phyloP scores from a whole-genome alignment of 2,329 filamentous ascomycete genomes.

The Cytospora schulzeri region DNA sequence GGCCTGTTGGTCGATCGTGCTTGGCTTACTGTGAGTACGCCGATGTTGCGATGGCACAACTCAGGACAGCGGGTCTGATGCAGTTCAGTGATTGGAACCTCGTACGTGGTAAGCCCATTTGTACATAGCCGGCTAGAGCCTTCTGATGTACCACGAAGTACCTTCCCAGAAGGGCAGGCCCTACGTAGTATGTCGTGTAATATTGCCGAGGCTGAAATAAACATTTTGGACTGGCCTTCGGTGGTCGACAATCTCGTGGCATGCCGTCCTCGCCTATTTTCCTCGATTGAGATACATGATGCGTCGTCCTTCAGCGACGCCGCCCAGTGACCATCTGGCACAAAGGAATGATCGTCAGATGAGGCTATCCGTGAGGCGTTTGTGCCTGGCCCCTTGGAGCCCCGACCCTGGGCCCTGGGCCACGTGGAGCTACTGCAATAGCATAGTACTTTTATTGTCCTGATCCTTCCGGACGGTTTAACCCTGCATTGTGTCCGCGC shows the following conservation, averaged over 20 bases:
- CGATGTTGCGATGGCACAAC: neutral
- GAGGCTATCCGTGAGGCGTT: neutral
- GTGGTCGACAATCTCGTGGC: neutral
- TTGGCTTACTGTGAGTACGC: neutral
- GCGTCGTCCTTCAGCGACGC: neutral
- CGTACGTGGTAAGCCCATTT: neutral
- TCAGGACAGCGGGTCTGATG: neutral
- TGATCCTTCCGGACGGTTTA: neutral
- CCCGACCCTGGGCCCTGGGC: neutral
- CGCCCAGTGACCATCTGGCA: constrained; percentile 1
- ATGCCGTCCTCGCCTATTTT: constrained; percentile 14
- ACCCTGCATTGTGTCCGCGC: neutral
- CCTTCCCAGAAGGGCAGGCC: constrained; percentile 16
- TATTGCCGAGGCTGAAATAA: constrained; percentile 10
- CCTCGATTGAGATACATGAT: neutral
- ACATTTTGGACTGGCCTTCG: constrained; percentile 1
- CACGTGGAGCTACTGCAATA: neutral
- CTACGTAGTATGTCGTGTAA: constrained; percentile 1
- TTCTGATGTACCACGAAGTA: constrained; percentile 2
- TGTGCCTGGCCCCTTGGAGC: neutral
- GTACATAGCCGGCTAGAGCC: constrained; percentile 7
- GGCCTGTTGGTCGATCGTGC: neutral
- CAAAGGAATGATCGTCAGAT: neutral
- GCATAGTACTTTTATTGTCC: neutral
- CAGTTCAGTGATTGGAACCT: neutral